Evolutionary conservation across 1,139 yeast species (phyloP), one percentile per base, ranked within the genome.

Genomic region (Tardiomyces digboiensis): DNA sequence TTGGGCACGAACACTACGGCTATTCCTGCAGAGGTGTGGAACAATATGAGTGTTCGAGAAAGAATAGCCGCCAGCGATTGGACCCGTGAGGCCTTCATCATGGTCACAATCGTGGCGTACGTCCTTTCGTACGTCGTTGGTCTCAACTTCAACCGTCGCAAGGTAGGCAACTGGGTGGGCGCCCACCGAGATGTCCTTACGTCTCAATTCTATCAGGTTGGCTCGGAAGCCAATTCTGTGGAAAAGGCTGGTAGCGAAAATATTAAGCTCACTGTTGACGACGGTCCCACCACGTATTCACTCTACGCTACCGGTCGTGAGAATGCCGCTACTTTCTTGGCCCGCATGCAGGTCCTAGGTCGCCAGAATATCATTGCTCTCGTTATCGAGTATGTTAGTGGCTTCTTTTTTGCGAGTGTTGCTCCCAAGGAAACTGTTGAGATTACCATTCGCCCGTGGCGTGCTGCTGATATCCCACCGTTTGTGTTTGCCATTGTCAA

Each of bases 261-360:
- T 7, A 43, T 43, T 19, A 36, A 67, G 42, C 66, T 76, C 52
- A 74, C 72, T 56, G 69, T 80, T 51, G 75, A 78, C 59, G 96
- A 87, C 61, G 78, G 82, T 44, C 71, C 83, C 40, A 83, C 85
- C 58, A 72, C 76, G 48, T 88, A 66, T 63, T 70, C 91, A 16
- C 72, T 87, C 41, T 91, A 86, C 62, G 95, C 97, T 39, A 75
- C 95, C 46, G 98, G 98, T 51, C 80, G 98, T 62, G 70, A 77
- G 50, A 82, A 85, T 62, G 74, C 91, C 52, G 79, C 78, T 50
- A 73, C 76, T 49, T 68, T 87, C 47, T 67, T 75, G 46, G 72
- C 82, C 45, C 77, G 74, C 52, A 71, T 88, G 60, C 75, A 72
- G 48, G 72, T 88, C 64, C 71, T 77, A 52, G 80, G 95, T 49